phyloP scores from a whole-genome alignment of 2,329 filamentous ascomycete species.

The Penicillium concentricum region DNA sequence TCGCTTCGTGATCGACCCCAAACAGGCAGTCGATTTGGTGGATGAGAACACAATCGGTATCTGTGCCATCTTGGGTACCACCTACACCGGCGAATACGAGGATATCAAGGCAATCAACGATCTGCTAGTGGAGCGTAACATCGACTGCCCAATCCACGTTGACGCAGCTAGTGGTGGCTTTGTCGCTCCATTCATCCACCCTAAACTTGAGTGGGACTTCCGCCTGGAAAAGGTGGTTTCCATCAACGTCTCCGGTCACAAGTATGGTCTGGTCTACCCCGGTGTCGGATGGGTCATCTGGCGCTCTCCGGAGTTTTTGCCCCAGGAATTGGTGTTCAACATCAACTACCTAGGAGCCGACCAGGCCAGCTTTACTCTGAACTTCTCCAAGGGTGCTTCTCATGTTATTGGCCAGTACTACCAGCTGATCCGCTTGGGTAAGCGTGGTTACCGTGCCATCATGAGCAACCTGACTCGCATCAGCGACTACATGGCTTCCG shows the following conservation, averaged over 20 bases:
- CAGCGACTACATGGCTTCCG: slow-evolving; percentile 77
- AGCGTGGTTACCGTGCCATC: slow-evolving; percentile 86
- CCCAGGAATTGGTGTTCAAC: slow-evolving; percentile 94
- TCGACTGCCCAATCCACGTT: slow-evolving; percentile 87
- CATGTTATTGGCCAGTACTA: slow-evolving; percentile 98
- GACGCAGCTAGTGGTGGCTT: slow-evolving; percentile 92
- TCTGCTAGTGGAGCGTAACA: slow-evolving; percentile 68
- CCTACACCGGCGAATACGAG: slow-evolving; percentile 95
- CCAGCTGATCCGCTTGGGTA: slow-evolving; percentile 91
- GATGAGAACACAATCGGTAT: slow-evolving; percentile 84
- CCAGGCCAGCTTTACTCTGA: slow-evolving; percentile 92
- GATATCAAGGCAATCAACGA: slow-evolving; percentile 92
- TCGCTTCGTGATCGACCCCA: slow-evolving; percentile 63
- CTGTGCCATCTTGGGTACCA: slow-evolving; percentile 85
- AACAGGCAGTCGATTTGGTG: slow-evolving; percentile 60
- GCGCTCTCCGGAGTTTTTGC: slow-evolving; percentile 78
- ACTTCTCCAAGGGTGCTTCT: slow-evolving; percentile 93
- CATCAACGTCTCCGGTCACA: slow-evolving; percentile 94
- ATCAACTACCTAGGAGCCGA: slow-evolving; percentile 98
- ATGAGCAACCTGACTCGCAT: slow-evolving; percentile 92
- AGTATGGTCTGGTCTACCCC: slow-evolving; percentile 77
- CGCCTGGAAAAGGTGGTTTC: slow-evolving; percentile 82
- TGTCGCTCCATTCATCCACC: slow-evolving; percentile 85
- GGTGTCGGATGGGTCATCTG: slow-evolving; percentile 94
- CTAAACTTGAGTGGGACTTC: slow-evolving; percentile 88